A percentile compares a stretch with the other conserved stretches of the same genome.
Conservation (phyloP, 140 eudicot species). For the Senecio squalidus region DNA sequence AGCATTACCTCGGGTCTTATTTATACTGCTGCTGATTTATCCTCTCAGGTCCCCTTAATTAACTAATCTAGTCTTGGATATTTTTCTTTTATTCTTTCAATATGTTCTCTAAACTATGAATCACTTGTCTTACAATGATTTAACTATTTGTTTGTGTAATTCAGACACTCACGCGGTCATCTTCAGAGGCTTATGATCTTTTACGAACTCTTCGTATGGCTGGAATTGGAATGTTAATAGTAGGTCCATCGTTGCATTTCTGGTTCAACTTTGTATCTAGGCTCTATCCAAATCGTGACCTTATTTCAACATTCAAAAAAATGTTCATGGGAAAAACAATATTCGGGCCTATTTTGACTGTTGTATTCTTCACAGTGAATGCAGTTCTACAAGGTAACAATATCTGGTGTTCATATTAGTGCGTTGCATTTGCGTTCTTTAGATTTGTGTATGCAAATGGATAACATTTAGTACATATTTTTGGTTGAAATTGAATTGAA, state of each 20-base stretch:
- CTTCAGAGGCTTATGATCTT: slow-evolving; percentile 54
- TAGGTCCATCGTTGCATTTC: slow-evolving; percentile 74
- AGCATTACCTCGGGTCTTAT: no score
- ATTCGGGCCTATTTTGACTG: slow-evolving; percentile 79
- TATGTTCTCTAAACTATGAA: no score
- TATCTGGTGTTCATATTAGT: not conserved
- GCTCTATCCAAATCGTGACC: slow-evolving; percentile 60
- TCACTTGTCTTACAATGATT: no score
- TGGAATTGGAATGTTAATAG: slow-evolving; percentile 66
- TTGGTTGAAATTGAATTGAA: no score
- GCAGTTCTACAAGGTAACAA: slow-evolving; percentile 76
- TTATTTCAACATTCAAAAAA: slow-evolving; percentile 54
- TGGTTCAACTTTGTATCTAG: slow-evolving; percentile 78
- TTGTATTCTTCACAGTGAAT: slow-evolving; percentile 70
- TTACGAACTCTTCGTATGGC: slow-evolving; percentile 71
- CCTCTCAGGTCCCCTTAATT: no score
- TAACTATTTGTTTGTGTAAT: no score
- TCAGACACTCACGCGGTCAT: slow-evolving; percentile 46
- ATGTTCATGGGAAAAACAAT: slow-evolving; percentile 65
- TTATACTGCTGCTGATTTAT: no score
- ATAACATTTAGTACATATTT: no score
- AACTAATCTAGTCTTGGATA: no score
- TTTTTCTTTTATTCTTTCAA: no score
- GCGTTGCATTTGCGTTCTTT: not conserved
- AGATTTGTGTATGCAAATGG: no score